Evolutionary conservation across 495 filamentous ascomycete genomes (phyloP).

Genomic region (Durotheca rogersii): DNA sequence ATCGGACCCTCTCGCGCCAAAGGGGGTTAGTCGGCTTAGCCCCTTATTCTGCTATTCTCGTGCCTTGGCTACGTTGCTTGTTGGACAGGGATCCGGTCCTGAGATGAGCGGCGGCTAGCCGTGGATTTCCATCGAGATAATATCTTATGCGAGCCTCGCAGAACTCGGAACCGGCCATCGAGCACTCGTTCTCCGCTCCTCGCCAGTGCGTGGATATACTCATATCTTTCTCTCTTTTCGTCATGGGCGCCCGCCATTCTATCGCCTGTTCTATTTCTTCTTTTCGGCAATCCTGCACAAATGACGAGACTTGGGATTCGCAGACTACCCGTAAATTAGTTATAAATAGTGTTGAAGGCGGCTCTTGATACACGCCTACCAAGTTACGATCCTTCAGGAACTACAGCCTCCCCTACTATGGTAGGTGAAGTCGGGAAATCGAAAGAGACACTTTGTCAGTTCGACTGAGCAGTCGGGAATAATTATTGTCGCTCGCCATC

Average conservation of each 20-base stretch:
- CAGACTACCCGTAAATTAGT: neutral
- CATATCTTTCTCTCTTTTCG: too few relatives aligned
- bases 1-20: conserved; percentile 12
- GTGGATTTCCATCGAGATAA: neutral
- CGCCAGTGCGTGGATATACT: too few relatives aligned
- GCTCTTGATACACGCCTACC: neutral
- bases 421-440: too few relatives aligned
- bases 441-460: too few relatives aligned
- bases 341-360: neutral
- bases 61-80: conserved; percentile 18
- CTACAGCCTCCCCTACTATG: too few relatives aligned
- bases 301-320: too few relatives aligned
- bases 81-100: neutral
- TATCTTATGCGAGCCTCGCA: neutral
- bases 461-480: too few relatives aligned
- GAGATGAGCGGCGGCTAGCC: neutral
- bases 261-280: neutral
- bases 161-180: neutral
- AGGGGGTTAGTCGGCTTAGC: conserved; percentile 13
- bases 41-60: conserved; percentile 7
- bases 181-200: too few relatives aligned
- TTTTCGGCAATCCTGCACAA: neutral
- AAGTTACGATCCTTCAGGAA: neutral
- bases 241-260: neutral
- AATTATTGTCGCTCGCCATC: too few relatives aligned